phyloP scores from a whole-genome alignment of 495 filamentous ascomycete species.

The Penicillium cosmopolitanum region DNA sequence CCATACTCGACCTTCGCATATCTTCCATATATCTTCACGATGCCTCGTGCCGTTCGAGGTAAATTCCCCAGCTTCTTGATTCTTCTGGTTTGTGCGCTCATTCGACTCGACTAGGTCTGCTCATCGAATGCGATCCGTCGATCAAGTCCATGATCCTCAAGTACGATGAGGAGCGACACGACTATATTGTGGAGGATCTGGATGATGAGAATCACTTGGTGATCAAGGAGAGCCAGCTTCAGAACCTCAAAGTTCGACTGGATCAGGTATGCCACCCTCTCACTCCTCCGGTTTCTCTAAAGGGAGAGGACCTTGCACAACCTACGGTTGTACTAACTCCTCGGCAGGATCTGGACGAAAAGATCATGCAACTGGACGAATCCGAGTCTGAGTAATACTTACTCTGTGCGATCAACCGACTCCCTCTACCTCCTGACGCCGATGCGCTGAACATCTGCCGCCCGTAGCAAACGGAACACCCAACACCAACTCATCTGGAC shows the following conservation, averaged over 20 bases:
- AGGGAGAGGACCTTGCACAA: neutral
- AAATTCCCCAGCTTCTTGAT: neutral
- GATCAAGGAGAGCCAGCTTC: conserved; percentile 70
- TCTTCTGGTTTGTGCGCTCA: neutral
- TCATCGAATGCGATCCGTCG: conserved; percentile 77
- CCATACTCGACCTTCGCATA: neutral
- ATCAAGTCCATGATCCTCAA: conserved; percentile 78
- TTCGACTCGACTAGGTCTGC: conserved; percentile 53
- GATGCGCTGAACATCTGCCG: neutral
- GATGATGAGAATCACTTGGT: conserved; percentile 71
- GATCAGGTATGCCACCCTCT: conserved; percentile 55
- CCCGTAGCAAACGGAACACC: neutral
- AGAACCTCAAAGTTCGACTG: conserved; percentile 59
- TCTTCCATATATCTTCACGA: conserved; percentile 19
- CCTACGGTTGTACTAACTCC: conserved; percentile 6
- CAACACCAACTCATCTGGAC: neutral
- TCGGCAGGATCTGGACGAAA: conserved; percentile 54
- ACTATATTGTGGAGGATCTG: conserved; percentile 76
- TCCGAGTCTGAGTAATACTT: conserved; percentile 49
- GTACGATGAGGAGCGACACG: conserved; percentile 68
- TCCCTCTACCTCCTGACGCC: neutral
- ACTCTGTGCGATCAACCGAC: neutral
- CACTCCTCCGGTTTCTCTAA: neutral
- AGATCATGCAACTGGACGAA: conserved; percentile 57
- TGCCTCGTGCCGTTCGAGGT: conserved; percentile 57